Percentiles rank a stretch among this genome's conserved stretches.
phyloP scores from a whole-genome alignment of 2,329 filamentous ascomycete genomes.

The Penicillium vulpinum region DNA sequence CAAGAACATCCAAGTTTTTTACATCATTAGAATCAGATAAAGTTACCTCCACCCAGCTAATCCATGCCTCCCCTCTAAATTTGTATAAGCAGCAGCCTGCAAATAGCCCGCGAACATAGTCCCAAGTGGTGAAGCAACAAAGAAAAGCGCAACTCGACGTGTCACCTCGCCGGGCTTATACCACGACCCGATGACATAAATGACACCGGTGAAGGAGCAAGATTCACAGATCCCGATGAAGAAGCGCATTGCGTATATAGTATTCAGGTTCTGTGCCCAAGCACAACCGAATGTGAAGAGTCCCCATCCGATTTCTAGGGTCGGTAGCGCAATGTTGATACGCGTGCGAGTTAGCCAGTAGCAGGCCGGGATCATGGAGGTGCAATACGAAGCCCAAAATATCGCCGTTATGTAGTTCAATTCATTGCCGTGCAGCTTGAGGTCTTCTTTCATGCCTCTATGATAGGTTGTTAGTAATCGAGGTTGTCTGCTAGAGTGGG shows the following conservation, averaged over 20 bases:
- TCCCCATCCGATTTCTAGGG: constrained; percentile 26
- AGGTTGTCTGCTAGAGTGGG: background rate
- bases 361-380: constrained; percentile 44
- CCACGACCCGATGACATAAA: constrained; percentile 17
- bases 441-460: constrained; percentile 29
- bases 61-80: constrained; percentile 14
- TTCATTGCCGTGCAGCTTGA: constrained; percentile 24
- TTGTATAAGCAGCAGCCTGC: constrained; percentile 19
- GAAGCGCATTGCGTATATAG: constrained; percentile 1
- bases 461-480: background rate
- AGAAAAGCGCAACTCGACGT: constrained; percentile 18
- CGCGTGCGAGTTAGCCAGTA: constrained; percentile 37
- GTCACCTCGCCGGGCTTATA: constrained; percentile 18
- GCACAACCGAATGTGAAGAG: constrained; percentile 27
- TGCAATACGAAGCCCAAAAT: constrained; percentile 44
- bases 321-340: constrained; percentile 23
- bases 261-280: constrained; percentile 13
- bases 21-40: background rate
- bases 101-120: constrained; percentile 21
- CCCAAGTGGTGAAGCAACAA: constrained; percentile 15
- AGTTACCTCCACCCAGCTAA: constrained; percentile 9
- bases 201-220: constrained; percentile 36
- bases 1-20: background rate
- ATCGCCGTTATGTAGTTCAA: constrained; percentile 30
- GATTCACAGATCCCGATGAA: constrained; percentile 10